A percentile compares a stretch with the other conserved stretches of the same genome.
phyloP scores from a whole-genome alignment of 2,329 filamentous ascomycete genomes.

The Uncinocarpus reesii region DNA sequence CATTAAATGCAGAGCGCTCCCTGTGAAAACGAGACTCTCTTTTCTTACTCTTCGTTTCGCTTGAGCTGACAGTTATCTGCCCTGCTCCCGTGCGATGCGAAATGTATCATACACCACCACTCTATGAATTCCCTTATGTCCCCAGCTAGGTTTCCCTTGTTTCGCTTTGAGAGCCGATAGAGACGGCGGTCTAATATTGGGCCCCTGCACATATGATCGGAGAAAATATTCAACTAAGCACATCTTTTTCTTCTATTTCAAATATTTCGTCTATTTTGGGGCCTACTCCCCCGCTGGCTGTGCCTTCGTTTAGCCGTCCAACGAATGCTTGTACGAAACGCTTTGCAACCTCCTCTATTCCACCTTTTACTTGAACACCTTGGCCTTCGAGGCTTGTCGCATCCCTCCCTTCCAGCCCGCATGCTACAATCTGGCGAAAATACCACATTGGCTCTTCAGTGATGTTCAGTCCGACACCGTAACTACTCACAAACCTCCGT shows the following conservation, averaged over 20 bases:
- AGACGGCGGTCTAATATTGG: neutral
- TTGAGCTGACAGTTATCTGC: neutral
- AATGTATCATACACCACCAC: constrained; percentile 4
- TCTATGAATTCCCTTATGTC: constrained; percentile 12
- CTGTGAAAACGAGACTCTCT: neutral
- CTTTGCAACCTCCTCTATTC: constrained; percentile 33
- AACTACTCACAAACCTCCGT: constrained; percentile 67
- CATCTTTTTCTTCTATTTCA: constrained; percentile 28
- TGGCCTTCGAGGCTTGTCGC: constrained; percentile 63
- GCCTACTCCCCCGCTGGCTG: constrained; percentile 22
- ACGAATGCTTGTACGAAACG: constrained; percentile 34
- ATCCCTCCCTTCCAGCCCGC: constrained; percentile 68
- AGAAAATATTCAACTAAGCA: constrained; percentile 15
- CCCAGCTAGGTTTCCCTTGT: neutral
- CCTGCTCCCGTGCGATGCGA: neutral
- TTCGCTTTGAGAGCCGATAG: neutral
- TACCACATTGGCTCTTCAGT: constrained; percentile 53
- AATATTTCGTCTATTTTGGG: constrained; percentile 35
- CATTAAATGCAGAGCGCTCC: neutral
- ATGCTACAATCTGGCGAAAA: constrained; percentile 68
- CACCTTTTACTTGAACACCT: constrained; percentile 22
- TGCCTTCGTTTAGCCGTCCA: constrained; percentile 29
- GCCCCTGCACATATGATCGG: neutral
- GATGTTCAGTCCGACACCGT: constrained; percentile 63
- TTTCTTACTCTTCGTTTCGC: neutral